These are phyloP conservation scores for Russula emetica DNA, from an alignment of 768 basidiomycete species.

Conservation along the genomic window DNA sequence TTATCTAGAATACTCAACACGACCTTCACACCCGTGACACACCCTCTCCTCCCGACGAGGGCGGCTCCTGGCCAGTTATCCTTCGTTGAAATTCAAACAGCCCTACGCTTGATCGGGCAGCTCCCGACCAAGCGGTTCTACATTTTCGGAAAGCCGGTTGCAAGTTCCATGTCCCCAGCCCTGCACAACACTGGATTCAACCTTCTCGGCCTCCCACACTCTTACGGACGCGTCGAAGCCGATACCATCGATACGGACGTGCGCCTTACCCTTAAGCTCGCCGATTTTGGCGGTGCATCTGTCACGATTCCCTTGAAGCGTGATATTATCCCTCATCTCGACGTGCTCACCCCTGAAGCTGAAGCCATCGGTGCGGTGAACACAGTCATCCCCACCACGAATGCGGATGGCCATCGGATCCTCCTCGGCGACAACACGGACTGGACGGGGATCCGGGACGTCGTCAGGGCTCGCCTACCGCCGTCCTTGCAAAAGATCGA, in stretches of 20 bases:
- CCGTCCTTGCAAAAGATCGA: conserved; percentile 36
- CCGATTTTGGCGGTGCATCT: conserved; percentile 89
- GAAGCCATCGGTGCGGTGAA: conserved; percentile 91
- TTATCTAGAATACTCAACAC: conserved; percentile 84
- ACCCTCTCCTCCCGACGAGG: conserved; percentile 75
- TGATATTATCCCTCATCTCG: conserved; percentile 79
- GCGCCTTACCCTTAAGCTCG: conserved; percentile 53
- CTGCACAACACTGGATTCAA: conserved; percentile 89
- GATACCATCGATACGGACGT: conserved; percentile 59
- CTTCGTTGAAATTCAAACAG: conserved; percentile 79
- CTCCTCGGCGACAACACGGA: conserved; percentile 94
- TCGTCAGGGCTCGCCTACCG: conserved; percentile 45
- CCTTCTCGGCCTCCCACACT: conserved; percentile 76
- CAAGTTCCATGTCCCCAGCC: conserved; percentile 86
- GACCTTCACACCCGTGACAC: conserved; percentile 86
- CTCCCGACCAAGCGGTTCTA: conserved; percentile 72
- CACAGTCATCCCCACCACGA: conserved; percentile 64
- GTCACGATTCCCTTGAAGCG: conserved; percentile 97
- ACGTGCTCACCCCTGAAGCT: conserved; percentile 75
- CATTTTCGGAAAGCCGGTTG: conserved; percentile 87
- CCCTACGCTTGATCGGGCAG: conserved; percentile 74
- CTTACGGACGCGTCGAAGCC: conserved; percentile 77
- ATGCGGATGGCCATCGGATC: conserved; percentile 42
- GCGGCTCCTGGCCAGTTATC: conserved; percentile 95
- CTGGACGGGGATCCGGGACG: conserved; percentile 80